Conservation (phyloP, 2,329 filamentous ascomycete species). For the Coniochaeta pulveracea region DNA sequence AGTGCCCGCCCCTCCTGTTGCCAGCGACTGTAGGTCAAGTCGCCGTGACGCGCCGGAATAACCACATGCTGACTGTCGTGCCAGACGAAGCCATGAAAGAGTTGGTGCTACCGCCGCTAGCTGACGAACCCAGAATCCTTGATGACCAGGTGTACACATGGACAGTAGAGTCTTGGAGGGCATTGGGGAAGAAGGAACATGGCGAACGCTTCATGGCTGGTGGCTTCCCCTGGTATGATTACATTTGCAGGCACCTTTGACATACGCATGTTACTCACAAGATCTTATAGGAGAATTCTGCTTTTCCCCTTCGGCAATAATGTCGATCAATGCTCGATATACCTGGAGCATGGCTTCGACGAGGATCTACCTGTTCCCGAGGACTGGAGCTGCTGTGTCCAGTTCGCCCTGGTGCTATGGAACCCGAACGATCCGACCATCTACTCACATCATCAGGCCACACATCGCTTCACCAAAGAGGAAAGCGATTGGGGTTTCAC, state of each 20-base stretch:
- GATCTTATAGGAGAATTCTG: conserved; percentile 61
- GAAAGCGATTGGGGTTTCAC: conserved; percentile 99
- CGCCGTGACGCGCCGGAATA: conserved; percentile 3
- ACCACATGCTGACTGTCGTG: conserved; percentile 11
- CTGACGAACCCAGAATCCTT: conserved; percentile 68
- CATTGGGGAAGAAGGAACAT: conserved; percentile 67
- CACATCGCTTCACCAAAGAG: conserved; percentile 90
- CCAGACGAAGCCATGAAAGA: conserved; percentile 78
- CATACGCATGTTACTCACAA: conserved; percentile 11
- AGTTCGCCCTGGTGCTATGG: conserved; percentile 89
- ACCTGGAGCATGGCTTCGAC: conserved; percentile 88
- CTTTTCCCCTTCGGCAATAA: conserved; percentile 96
- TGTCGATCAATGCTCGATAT: conserved; percentile 86
- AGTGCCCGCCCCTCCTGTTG: conserved; percentile 24
- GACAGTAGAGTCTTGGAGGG: conserved; percentile 77
- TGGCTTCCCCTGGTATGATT: conserved; percentile 69
- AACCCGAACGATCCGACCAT: conserved; percentile 88
- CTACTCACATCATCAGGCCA: conserved; percentile 71
- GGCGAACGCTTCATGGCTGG: conserved; percentile 80
- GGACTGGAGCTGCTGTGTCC: conserved; percentile 93
- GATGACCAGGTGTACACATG: conserved; percentile 72
- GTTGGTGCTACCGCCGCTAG: conserved; percentile 58
- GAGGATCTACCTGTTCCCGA: conserved; percentile 65
- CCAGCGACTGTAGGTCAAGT: conserved; percentile 38
- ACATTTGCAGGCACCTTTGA: neutral